A percentile compares a stretch with the other conserved stretches of the same genome.
Conservation (phyloP, 805 yeast species). For the Sugiyamaella mastotermitis region DNA sequence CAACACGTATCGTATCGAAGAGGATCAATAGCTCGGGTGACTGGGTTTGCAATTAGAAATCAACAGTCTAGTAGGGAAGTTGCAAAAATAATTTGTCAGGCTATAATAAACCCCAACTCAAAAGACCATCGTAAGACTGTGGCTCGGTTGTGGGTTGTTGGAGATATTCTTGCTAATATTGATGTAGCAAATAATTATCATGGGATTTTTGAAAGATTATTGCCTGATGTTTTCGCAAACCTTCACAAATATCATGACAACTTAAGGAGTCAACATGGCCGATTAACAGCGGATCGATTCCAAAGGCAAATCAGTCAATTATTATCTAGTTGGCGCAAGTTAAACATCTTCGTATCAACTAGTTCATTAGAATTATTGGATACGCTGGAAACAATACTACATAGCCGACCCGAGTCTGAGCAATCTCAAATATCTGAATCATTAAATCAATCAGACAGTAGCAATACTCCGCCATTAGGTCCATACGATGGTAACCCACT, state of each 20-base stretch:
- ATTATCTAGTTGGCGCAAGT: constrained; percentile 2
- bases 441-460: too few species aligned
- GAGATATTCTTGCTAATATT: constrained; percentile 23
- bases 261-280: constrained; percentile 4
- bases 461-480: too few species aligned
- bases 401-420: too few species aligned
- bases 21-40: constrained; percentile 26
- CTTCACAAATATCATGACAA: background rate
- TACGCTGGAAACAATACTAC: too few species aligned
- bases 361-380: too few species aligned
- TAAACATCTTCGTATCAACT: constrained; percentile 1
- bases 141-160: constrained; percentile 23
- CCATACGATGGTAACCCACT: too few species aligned
- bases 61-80: constrained; percentile 23
- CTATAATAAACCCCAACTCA: constrained; percentile 15
- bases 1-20: constrained; percentile 23
- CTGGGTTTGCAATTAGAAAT: constrained; percentile 26
- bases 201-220: constrained; percentile 6
- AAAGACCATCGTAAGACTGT: constrained; percentile 12
- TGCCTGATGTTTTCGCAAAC: constrained; percentile 7
- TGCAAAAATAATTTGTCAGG: constrained; percentile 18
- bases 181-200: constrained; percentile 10
- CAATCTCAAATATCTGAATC: too few species aligned
- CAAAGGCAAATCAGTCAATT: constrained; percentile 9
- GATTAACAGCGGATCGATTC: constrained; percentile 12